A percentile compares a stretch with the other conserved stretches of the same genome.
phyloP scores from a whole-genome alignment of 2,329 filamentous ascomycete species.

The Metarhizium guizhouense region DNA sequence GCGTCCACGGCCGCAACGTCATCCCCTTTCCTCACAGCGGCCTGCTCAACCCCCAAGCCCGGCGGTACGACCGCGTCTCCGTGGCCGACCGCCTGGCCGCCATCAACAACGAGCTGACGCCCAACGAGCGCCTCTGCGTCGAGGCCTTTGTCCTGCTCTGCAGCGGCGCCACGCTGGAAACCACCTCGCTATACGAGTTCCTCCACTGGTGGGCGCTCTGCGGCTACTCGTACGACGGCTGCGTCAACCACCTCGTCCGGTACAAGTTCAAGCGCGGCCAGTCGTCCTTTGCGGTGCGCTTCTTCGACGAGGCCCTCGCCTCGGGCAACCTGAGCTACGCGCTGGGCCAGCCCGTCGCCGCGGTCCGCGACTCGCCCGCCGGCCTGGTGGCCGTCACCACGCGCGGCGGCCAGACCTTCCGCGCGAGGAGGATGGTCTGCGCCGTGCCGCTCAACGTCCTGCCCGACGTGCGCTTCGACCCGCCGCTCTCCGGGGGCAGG shows the following conservation, averaged over 20 bases:
- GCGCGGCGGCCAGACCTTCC: slow-evolving; percentile 19
- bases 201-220: slow-evolving; percentile 38
- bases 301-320: slow-evolving; percentile 32
- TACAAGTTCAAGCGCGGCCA: slow-evolving; percentile 35
- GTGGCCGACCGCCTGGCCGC: slow-evolving; percentile 31
- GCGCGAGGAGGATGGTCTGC: slow-evolving; percentile 26
- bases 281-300: slow-evolving; percentile 33
- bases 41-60: slow-evolving; percentile 21
- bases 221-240: slow-evolving; percentile 30
- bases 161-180: slow-evolving; percentile 32
- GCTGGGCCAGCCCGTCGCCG: slow-evolving; percentile 28
- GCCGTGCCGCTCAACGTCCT: slow-evolving; percentile 36
- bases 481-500: slow-evolving; percentile 26
- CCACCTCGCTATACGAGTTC: slow-evolving; percentile 36
- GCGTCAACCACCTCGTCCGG: slow-evolving; percentile 28
- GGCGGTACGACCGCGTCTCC: slow-evolving; percentile 29
- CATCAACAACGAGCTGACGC: slow-evolving; percentile 28
- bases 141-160: slow-evolving; percentile 33
- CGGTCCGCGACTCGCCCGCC: slow-evolving; percentile 18
- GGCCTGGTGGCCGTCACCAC: slow-evolving; percentile 24
- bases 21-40: slow-evolving; percentile 32
- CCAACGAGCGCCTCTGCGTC: slow-evolving; percentile 29
- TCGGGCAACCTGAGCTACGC: slow-evolving; percentile 30
- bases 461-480: slow-evolving; percentile 28
- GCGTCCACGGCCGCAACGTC: slow-evolving; percentile 23